Evolutionary conservation across 129 eudicot genomes (phyloP), one percentile per base, ranked within the genome.

Genomic region (Erigeron canadensis): DNA sequence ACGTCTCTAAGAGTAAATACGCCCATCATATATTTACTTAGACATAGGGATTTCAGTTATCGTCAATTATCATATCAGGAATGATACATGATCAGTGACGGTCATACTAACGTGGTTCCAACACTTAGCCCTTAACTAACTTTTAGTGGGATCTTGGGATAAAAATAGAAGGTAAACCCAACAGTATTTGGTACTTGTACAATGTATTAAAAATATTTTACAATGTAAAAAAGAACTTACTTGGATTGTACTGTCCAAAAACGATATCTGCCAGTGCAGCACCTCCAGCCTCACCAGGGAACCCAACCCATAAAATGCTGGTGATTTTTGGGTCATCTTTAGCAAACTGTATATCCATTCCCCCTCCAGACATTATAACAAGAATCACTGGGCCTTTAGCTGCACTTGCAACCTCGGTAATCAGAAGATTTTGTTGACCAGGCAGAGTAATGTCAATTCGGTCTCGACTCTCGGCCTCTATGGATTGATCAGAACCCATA

Each of bases 261-360:
- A 90, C 67, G 13, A 95, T 83, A 78, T 95, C 99, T 0, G 97
- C 99, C 34, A 95, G 41, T 16, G 99, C 99, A 70, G 91, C 99
- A 4, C 99, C 99, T 64, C 99, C 99, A 0, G 97, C 97, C 84
- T 95, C 88, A 37, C 99, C 99, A 0, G 99, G 99, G 71, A 78
- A 95, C 45, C 99, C 99, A 47, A 86, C 96, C 99, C 99, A 95
- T 34, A 95, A 21, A 61, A 95, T 95, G 75, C 91, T 86, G 21
- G 86, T 84, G 50, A 95, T 77, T 65, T 90, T 95, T 6, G 88
- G 86, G 80, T 86, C 70, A 42, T 84, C 92, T 72, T 87, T 88
- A 8, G 99, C 97, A 63, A 95, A 95, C 65, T 83, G 86, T 6
- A 95, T 62, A 54, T 95, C 99, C 97, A 88, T 84, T 9, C 99